Base-by-base conservation (phyloP, 1,284 basidiomycete species). In the Sutorius eximius region DNA sequence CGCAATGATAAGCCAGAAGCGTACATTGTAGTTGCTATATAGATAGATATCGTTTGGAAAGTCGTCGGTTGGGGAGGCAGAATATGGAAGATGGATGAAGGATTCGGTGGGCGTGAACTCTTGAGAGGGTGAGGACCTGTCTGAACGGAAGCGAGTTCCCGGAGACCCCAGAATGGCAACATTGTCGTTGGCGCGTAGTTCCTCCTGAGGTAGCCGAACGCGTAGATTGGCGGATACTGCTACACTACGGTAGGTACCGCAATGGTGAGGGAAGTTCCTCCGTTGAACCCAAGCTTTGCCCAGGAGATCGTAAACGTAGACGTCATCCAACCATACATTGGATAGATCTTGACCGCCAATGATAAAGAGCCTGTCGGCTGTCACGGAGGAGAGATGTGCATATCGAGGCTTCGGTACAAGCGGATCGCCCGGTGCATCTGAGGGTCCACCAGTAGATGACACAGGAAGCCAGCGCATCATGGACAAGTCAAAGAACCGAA, bases 291-390 rank as follows among this genome's bases (percentile, higher is more conserved):
- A 97, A 1, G 80, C 76, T 63, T 82, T 82, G 7, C 75, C 71
- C 18, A 78, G 67, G 29, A 98, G 79, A 70, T 97, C 92, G 60
- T 88, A 94, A 11, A 94, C 87, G 70, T 91, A 90, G 53, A 95
- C 82, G 62, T 96, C 93, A 70, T 95, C 91, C n/a, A 94, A 77
- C 89, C 92, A 93, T 44, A 91, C 87, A 67, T 93, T 95, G 58
- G 82, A 85, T 60, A 92, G 83, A 69, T 97, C 92, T 69, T 98
- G 95, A 4, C 95, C 95, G 10, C 95, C 95, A 51, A 96, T 93
- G 64, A 98, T 82, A 71, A 95, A 89, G n/a, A 98, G 81, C 38
- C 87, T 81, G 68, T 90, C 85, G 7, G 87, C 79, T 11, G 91
- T 89, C 42, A 95, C 81, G 10, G 91, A 87, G 32, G 91, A 93